Evolutionary conservation across 345 rosid genomes (phyloP), one percentile per base, ranked within the genome.

Genomic region (Toxicodendron radicans): DNA sequence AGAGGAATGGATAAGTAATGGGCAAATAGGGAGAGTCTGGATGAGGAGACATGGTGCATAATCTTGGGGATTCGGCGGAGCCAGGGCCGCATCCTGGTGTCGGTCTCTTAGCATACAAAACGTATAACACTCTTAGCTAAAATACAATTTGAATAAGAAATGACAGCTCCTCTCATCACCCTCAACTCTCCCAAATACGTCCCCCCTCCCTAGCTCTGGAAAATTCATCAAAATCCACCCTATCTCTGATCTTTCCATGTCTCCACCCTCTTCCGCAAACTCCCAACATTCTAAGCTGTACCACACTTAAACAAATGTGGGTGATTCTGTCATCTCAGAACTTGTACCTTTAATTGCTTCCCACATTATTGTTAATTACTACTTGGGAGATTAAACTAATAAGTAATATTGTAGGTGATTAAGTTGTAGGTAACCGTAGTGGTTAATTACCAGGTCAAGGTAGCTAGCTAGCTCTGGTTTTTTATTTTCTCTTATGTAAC

Each of bases 21-120:
- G 75, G 79, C 68, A 51, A 51, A 38, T 43, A 7, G 71, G 58
- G 58, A 76, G 32, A 35, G 45, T 30, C 46, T 45, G 33, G 5
- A 30, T 7, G 71, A 68, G 80, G 80, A 56, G 84, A 83, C 81
- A 79, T n/a, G 80, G 76, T 68, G 86, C 87, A 79, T 75, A 72
- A 80, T 73, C 64, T 80, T 64, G 79, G 86, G 87, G 90, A 88
- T 79, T 68, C 73, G 81, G 64, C 81, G 10, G 81, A 84, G 85
- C 82, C 81, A 77, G 45, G 79, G 79, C 83, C 82, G 79, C 84
- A 79, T 84, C 84, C 71, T 38, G 23, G 76, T 88, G 92, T 88
- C 88, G 92, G 89, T 18, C 82, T 75, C 81, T 66, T 57, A 33
- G 56, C 79, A 54, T 76, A 84, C 89, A 86, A 74, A 71, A 21